A percentile compares a stretch with the other conserved stretches of the same genome.
Conservation (phyloP, 495 filamentous ascomycete species). For the Emericellopsis terricola region DNA sequence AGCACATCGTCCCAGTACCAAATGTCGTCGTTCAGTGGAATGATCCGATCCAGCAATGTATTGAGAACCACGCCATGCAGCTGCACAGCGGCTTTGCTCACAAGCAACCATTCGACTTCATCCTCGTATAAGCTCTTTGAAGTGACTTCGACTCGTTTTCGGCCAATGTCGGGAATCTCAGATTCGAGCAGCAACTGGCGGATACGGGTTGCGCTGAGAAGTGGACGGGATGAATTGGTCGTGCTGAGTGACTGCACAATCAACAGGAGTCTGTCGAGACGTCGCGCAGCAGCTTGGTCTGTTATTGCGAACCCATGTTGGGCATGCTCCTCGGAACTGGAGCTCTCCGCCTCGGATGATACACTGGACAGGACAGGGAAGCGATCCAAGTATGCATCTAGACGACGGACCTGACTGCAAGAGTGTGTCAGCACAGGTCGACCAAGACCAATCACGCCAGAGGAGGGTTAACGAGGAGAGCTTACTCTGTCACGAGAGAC, state of each 20-base stretch:
- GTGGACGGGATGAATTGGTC: conserved; percentile 33
- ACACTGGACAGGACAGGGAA: conserved; percentile 21
- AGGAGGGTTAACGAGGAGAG: conserved; percentile 4
- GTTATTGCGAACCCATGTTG: neutral
- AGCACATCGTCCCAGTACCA: conserved; percentile 86
- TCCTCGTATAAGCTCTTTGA: conserved; percentile 33
- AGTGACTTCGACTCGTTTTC: conserved; percentile 7
- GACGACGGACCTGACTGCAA: conserved; percentile 52
- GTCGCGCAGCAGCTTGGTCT: conserved; percentile 15
- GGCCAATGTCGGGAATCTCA: conserved; percentile 15
- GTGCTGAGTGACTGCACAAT: conserved; percentile 53
- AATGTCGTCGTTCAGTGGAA: conserved; percentile 67
- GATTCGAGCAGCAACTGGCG: conserved; percentile 41
- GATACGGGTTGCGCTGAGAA: conserved; percentile 34
- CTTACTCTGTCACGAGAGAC: conserved; percentile 53
- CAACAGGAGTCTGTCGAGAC: conserved; percentile 34
- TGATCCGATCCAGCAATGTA: conserved; percentile 56
- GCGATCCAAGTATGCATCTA: conserved; percentile 68
- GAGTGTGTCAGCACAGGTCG: conserved; percentile 9
- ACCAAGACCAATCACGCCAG: conserved; percentile 1
- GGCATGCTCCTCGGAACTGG: conserved; percentile 5
- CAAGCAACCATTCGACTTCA: conserved; percentile 74
- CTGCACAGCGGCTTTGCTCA: conserved; percentile 73
- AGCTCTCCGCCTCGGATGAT: conserved; percentile 10
- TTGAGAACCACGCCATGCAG: conserved; percentile 61